Base-by-base conservation (phyloP, 2,329 filamentous ascomycete species). In the Thielaviopsis cerberus region DNA sequence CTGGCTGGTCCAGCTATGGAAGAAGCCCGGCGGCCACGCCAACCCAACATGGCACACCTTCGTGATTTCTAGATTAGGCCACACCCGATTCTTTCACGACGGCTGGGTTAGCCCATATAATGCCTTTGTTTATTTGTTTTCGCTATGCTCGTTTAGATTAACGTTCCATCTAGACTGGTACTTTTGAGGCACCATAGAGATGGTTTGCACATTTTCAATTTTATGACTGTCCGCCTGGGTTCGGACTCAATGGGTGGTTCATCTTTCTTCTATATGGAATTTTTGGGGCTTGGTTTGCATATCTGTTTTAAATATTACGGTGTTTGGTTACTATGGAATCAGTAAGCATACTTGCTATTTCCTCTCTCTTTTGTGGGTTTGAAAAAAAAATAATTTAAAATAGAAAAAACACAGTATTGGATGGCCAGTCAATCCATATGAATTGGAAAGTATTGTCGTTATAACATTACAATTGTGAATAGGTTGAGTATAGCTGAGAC, bases 281-380 rank as follows among this genome's bases (percentile, higher is more conserved):
- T 20, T 53, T 23, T 53, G 54, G 23, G 27, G 24, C 17, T 51
- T 17, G 57, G n/a, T 53, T 57, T 57, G n/a, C 15, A 27, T 58
- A 54, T 54, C 54, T 22, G 22, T 26, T 50, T 41, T 51, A 26
- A 48, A 48, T 25, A 37, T 17, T 53, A 48, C 30, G 17, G 24
- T 17, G n/a, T 50, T 25, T 15, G 53, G 34, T 41, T 17, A 17
- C 11, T 41, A 17, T 41, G n/a, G 34, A 41, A 41, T 41, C 15
- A n/a, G 15, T 13, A 4, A n/a, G 34, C 10, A 17, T 17, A 41
- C n/a, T 41, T n/a, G 34, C 15, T 41, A 17, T n/a, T n/a, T n/a
- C n/a, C 34, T 8, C 34, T 17, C 15, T 41, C n/a, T 2, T n/a
- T 41, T n/a, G 15, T 17, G 3, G 11, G 10, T 37, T 41, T 41